Evolutionary conservation across 1,284 basidiomycete genomes (phyloP), one percentile per base, ranked within the genome.

Genomic region (Sanguinoderma infundibulare): DNA sequence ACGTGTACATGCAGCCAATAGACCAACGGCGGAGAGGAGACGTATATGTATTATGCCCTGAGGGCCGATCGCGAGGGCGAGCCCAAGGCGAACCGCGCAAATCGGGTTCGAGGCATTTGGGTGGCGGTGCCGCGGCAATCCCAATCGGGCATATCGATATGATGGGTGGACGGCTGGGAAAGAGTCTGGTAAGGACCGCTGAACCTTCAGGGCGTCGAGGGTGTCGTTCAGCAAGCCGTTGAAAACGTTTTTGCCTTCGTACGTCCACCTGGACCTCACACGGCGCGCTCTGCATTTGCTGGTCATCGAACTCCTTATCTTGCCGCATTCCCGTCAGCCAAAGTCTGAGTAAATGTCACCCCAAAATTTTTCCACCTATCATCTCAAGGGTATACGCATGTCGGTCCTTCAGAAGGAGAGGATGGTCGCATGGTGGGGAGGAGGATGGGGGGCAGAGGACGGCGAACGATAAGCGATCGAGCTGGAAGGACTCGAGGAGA

Each of bases 171-270:
- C n/a, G 56, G 28, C 59, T 66, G 61, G 64, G 64, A 55, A 50
- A 44, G 64, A 52, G 64, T 24, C 65, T 50, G 65, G 60, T 66
- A 58, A 61, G 35, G 35, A 39, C 55, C 65, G 60, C 47, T 54
- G 55, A 66, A 66, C 62, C 65, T 66, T 62, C 47, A 53, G 59
- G 55, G 62, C 60, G 62, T 63, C 55, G 65, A 64, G 55, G 32
- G 32, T 62, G 49, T 55, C 65, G 60, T 61, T 50, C 34, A 53
- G 59, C 62, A 56, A 38, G 62, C 36, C 42, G 46, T 59, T 47
- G 26, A 22, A 20, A 42, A 52, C 35, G 54, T 49, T 62, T 63
- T 66, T 63, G 57, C 61, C 49, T 39, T 62, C 53, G 60, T 60
- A 64, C 65, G 53, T 55, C 65, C 62, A 66, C 32, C 58, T 57